A percentile compares a stretch with the other conserved stretches of the same genome.
These are phyloP conservation scores for Linderniella brevidens DNA, from an alignment of 257 asterid species.

Conservation along the genomic window DNA sequence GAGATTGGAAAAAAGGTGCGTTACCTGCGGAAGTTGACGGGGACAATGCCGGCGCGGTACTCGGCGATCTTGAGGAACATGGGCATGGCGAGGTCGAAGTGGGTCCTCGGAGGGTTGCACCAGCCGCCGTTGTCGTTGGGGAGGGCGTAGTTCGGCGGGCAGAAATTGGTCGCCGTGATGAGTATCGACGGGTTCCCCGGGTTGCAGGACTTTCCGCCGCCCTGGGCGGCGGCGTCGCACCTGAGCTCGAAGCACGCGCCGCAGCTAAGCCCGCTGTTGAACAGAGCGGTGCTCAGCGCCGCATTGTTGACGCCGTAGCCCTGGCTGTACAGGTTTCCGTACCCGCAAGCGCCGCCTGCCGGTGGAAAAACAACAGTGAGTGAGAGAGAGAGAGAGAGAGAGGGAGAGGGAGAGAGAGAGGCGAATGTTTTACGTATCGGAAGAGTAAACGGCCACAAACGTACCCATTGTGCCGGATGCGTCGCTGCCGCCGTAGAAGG, in stretches of 20 bases:
- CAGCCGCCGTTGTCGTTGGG: slow-evolving; percentile 74
- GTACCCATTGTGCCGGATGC: too few species aligned
- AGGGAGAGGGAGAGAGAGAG: too few species aligned
- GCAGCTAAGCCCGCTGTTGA: slow-evolving; percentile 90
- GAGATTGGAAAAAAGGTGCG: too few species aligned
- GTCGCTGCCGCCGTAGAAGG: slow-evolving; percentile 56
- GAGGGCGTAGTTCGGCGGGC: slow-evolving; percentile 85
- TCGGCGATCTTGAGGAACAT: slow-evolving; percentile 89
- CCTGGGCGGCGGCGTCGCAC: slow-evolving; percentile 65
- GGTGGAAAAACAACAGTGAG: slow-evolving; percentile 64
- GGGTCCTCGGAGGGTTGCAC: slow-evolving; percentile 88
- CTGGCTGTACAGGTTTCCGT: slow-evolving; percentile 47
- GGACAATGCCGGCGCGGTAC: slow-evolving; percentile 92
- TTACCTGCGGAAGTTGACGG: slow-evolving; percentile 46
- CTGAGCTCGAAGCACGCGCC: slow-evolving; percentile 88
- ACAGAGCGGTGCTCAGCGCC: slow-evolving; percentile 69
- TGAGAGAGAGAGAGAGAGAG: too few species aligned
- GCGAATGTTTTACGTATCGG: too few species aligned
- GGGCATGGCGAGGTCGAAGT: slow-evolving; percentile 80
- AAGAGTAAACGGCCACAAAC: too few species aligned
- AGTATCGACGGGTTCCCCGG: slow-evolving; percentile 76
- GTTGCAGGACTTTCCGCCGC: slow-evolving; percentile 55
- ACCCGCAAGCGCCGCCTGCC: slow-evolving; percentile 94
- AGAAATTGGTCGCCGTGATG: slow-evolving; percentile 87
- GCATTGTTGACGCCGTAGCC: slow-evolving; percentile 98